Base-by-base conservation (phyloP, 495 filamentous ascomycete genomes). In the Tuber calosporum region DNA sequence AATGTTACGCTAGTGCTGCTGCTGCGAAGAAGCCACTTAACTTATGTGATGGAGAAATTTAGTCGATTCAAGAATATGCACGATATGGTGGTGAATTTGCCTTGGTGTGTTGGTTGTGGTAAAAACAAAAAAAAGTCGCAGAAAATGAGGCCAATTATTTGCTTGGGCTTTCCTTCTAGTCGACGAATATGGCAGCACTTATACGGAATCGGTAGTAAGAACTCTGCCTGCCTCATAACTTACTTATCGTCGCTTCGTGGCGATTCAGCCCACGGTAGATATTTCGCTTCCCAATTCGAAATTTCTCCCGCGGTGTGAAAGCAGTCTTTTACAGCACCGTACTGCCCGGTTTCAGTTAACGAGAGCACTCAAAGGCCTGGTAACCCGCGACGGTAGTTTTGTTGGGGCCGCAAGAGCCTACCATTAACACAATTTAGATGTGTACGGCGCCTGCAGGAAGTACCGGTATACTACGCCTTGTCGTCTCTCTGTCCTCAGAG, bases 281-380 rank as follows among this genome's bases (percentile, higher is more conserved):
- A 78, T 77, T 71, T 77, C 67, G 69, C 76, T 76, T 76, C 76
- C 53, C 7, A 19, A 9, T 62, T 62, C 26, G 7, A 34, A 62
- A 62, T 15, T 34, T 70, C 73, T 73, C 74, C 76, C 74, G 70
- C 76, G 74, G 58, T 75, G 75, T 77, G 71, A 78, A 67, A 75
- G 70, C 70, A 69, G 43, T 77, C 45, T 69, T 77, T 77, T 78
- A 68, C 70, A 77, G 77, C 74, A 30, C 30, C 26, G 53, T 34
- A 17, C 13, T 62, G 4, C 53, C 62, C 62, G 74, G 74, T 71
- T 77, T 73, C 76, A 71, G 74, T 68, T 62, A 62, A 62, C 53
- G 53, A 34, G 53, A 30, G 53, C 53, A 62, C 48, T 58, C 62
- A 75, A 68, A 43, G 43, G 53, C 67, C 69, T 66, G 43, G 72